These are phyloP conservation scores for Castanospermum australe DNA, from an alignment of 306 rosid genomes.

Conservation along the genomic window DNA sequence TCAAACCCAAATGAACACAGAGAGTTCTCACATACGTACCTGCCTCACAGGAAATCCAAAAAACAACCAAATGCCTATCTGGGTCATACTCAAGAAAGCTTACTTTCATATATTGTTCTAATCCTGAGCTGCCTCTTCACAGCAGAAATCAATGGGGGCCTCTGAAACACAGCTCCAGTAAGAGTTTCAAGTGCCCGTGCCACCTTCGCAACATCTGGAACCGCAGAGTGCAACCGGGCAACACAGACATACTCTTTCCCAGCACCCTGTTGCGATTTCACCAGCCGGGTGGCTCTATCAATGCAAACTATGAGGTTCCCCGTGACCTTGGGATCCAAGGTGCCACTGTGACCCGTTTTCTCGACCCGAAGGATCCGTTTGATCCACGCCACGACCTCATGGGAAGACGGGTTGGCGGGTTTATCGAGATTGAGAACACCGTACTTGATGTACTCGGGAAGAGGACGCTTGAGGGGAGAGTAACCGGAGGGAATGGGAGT, in stretches of 20 bases:
- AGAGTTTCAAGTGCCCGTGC: slow-evolving; percentile 64
- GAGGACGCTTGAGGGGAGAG: slow-evolving; percentile 83
- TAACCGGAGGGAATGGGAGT: slow-evolving; percentile 76
- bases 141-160: slow-evolving; percentile 75
- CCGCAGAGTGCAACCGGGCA: slow-evolving; percentile 60
- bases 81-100: slow-evolving; percentile 67
- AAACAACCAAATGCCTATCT: slow-evolving; percentile 61
- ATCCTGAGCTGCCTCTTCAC: slow-evolving; percentile 80
- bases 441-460: slow-evolving; percentile 62
- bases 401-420: slow-evolving; percentile 90
- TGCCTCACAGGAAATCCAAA: slow-evolving; percentile 39
- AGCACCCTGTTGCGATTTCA: slow-evolving; percentile 84
- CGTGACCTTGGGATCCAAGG: slow-evolving; percentile 85
- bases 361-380: slow-evolving; percentile 68
- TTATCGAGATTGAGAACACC: slow-evolving; percentile 80
- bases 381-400: slow-evolving; percentile 86
- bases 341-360: slow-evolving; percentile 84
- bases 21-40: slow-evolving; percentile 73
- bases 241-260: slow-evolving; percentile 84
- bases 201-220: slow-evolving; percentile 64
- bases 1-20: slow-evolving; percentile 70
- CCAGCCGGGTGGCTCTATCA: slow-evolving; percentile 77
- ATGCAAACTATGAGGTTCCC: slow-evolving; percentile 83
- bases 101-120: slow-evolving; percentile 73
- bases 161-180: slow-evolving; percentile 74